These are phyloP conservation scores for Dimargaris verticillata DNA, from an alignment of 192 early-diverging fungal genomes.

Conservation along the genomic window DNA sequence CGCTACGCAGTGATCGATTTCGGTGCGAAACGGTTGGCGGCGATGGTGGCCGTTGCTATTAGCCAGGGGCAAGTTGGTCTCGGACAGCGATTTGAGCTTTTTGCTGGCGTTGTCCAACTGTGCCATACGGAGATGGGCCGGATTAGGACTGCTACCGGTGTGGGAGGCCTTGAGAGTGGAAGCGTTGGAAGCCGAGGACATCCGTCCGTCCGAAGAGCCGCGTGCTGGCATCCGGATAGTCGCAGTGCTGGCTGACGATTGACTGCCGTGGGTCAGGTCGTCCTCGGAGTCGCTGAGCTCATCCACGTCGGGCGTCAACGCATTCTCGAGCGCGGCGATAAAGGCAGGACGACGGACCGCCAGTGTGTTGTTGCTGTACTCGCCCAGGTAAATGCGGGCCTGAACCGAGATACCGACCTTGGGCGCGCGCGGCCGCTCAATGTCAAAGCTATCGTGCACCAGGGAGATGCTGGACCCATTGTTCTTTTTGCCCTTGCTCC, in stretches of 20 bases:
- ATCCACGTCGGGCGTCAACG: constrained; percentile 2
- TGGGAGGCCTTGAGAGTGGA: too few species aligned
- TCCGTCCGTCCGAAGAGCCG: background rate
- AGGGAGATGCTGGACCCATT: background rate
- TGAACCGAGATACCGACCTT: background rate
- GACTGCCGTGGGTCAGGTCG: background rate
- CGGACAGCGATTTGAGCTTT: background rate
- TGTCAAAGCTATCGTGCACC: constrained; percentile 2
- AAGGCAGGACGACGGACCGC: background rate
- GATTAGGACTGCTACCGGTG: too few species aligned
- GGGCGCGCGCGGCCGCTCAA: background rate
- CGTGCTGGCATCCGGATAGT: too few species aligned
- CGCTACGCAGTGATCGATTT: constrained; percentile 5
- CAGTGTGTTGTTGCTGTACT: background rate
- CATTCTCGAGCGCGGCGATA: background rate
- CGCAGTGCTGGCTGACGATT: background rate
- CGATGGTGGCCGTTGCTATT: background rate
- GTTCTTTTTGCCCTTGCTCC: background rate
- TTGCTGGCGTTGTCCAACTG: too few species aligned
- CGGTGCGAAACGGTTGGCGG: constrained; percentile 4
- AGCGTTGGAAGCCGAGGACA: background rate
- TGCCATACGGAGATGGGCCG: too few species aligned
- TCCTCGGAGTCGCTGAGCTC: background rate
- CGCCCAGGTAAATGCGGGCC: constrained; percentile 4
- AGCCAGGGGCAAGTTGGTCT: background rate